Evolutionary conservation across 208 protist genomes (phyloP).

Genomic region (Zelonia costaricensis): DNA sequence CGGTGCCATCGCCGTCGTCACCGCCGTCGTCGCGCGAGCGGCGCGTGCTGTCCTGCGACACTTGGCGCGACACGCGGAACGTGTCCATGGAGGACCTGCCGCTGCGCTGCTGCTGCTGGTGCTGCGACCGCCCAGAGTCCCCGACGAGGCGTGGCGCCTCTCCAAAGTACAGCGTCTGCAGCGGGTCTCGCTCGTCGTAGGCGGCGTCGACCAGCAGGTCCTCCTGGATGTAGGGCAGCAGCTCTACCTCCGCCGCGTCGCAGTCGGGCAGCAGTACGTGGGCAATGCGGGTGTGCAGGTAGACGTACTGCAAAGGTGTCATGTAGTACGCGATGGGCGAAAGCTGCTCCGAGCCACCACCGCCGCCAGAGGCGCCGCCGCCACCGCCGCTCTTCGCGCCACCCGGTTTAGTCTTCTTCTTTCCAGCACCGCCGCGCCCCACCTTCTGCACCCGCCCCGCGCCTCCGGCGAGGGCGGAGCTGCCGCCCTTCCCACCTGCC

Average conservation of each 20-base stretch:
- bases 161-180: slow-evolving; percentile 48
- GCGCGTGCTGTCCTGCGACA: neutral
- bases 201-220: slow-evolving; percentile 69
- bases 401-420: slow-evolving; percentile 14
- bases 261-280: slow-evolving; percentile 65
- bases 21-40: slow-evolving; percentile 5
- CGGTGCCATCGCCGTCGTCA: neutral
- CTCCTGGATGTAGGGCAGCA: slow-evolving; percentile 75
- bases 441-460: no score
- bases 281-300: slow-evolving; percentile 81
- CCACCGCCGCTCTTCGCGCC: neutral
- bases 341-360: slow-evolving; percentile 9
- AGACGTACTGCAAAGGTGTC: slow-evolving; percentile 83
- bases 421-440: neutral
- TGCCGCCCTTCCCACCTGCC: neutral
- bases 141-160: slow-evolving; percentile 31
- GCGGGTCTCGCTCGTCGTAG: slow-evolving; percentile 36
- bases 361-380: neutral
- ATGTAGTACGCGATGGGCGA: slow-evolving; percentile 53
- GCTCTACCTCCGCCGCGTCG: slow-evolving; percentile 57
- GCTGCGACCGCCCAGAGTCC: slow-evolving; percentile 1
- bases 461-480: neutral
- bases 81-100: neutral
- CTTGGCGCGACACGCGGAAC: no score
- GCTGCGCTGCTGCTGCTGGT: neutral